These are phyloP conservation scores for Hibiscus tridactylites DNA, from an alignment of 345 rosid species.

Conservation along the genomic window DNA sequence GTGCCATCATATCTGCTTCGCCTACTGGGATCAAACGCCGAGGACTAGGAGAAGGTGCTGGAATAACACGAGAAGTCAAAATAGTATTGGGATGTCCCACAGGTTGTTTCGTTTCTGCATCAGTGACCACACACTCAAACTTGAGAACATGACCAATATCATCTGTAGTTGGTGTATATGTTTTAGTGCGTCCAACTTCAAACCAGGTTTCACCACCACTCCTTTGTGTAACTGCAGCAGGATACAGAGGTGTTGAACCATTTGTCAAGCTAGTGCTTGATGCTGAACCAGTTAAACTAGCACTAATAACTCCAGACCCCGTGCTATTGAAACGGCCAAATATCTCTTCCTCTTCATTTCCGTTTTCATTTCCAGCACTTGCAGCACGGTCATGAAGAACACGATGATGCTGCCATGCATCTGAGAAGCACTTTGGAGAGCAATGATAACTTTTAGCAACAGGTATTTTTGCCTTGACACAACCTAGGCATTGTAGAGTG, in stretches of 20 bases:
- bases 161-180: slow-evolving; percentile 90
- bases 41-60: slow-evolving; percentile 96
- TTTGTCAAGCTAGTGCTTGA: slow-evolving; percentile 60
- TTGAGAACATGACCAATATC: slow-evolving; percentile 91
- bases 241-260: slow-evolving; percentile 68
- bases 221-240: slow-evolving; percentile 63
- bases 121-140: slow-evolving; percentile 85
- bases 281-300: slow-evolving; percentile 54
- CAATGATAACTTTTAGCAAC: slow-evolving; percentile 87
- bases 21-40: slow-evolving; percentile 71
- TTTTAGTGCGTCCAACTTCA: slow-evolving; percentile 87
- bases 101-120: slow-evolving; percentile 62
- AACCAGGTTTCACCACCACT: slow-evolving; percentile 85
- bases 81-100: slow-evolving; percentile 63
- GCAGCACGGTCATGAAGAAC: slow-evolving; percentile 90
- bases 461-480: slow-evolving; percentile 77
- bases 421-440: slow-evolving; percentile 84
- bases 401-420: slow-evolving; percentile 99
- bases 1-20: slow-evolving; percentile 56
- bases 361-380: slow-evolving; percentile 70
- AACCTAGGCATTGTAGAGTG: slow-evolving; percentile 84
- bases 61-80: slow-evolving; percentile 88
- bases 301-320: slow-evolving; percentile 55
- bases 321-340: slow-evolving; percentile 75
- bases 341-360: slow-evolving; percentile 84